A percentile compares a stretch with the other conserved stretches of the same genome.
Conservation (phyloP, 2,329 filamentous ascomycete genomes). For the Diaporthe sp. region DNA sequence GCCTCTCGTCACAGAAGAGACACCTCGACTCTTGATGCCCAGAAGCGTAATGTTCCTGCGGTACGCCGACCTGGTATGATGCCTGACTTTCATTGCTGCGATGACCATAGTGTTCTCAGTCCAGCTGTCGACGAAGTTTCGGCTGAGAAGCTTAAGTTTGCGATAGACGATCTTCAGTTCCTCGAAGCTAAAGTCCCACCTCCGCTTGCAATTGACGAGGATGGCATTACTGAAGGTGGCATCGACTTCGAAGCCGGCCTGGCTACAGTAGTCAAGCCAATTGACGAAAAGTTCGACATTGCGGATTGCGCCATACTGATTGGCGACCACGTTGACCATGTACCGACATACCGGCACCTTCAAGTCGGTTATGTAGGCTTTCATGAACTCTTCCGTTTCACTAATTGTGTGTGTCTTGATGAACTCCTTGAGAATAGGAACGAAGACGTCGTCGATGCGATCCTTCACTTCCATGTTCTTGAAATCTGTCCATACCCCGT, state of each 20-base stretch:
- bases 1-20: conserved; percentile 3
- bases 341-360: conserved; percentile 52
- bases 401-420: conserved; percentile 53
- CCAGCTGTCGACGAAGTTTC: conserved; percentile 51
- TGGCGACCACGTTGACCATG: conserved; percentile 58
- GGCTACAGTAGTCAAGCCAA: conserved; percentile 57
- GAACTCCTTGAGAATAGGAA: conserved; percentile 56
- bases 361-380: conserved; percentile 52
- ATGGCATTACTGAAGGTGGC: conserved; percentile 56
- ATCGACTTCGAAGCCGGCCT: conserved; percentile 53
- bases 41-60: conserved; percentile 31
- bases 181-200: conserved; percentile 54
- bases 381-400: conserved; percentile 57
- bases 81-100: conserved; percentile 28
- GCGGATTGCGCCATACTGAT: conserved; percentile 56
- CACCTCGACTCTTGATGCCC: conserved; percentile 19
- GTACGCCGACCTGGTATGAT: conserved; percentile 14
- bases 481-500: conserved; percentile 53
- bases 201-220: conserved; percentile 52
- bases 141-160: conserved; percentile 51
- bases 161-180: conserved; percentile 53
- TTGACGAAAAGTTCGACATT: conserved; percentile 54
- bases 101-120: conserved; percentile 49
- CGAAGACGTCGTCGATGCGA: conserved; percentile 50
- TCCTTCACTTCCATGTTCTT: conserved; percentile 46